Evolutionary conservation across 352 stramenopile species (phyloP).

Genomic region (Thalassiosira mediterranea): DNA sequence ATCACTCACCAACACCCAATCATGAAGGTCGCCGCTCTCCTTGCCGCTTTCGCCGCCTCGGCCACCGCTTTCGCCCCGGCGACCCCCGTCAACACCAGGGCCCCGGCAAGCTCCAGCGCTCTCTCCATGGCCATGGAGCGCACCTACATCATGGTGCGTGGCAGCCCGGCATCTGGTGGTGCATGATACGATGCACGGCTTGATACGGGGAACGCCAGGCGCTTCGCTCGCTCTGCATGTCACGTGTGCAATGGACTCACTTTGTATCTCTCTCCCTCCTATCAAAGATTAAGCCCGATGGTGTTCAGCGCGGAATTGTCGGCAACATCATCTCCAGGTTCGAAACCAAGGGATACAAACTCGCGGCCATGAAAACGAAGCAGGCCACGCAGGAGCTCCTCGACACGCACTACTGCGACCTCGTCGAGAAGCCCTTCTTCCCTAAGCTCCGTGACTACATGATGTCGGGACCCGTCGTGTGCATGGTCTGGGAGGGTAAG

Average conservation of each 20-base stretch:
- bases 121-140: conserved; percentile 69
- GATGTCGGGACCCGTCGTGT: conserved; percentile 87
- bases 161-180: too few species aligned
- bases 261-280: too few species aligned
- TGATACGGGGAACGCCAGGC: too few species aligned
- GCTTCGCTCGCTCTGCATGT: too few species aligned
- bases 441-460: conserved; percentile 83
- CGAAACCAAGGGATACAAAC: conserved; percentile 96
- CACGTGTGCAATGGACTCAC: too few species aligned
- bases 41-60: conserved; percentile 38
- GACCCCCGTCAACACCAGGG: conserved; percentile 11
- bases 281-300: conserved; percentile 92
- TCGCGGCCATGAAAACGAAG: conserved; percentile 92
- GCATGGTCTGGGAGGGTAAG: conserved; percentile 95
- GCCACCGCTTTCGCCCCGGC: conserved; percentile 47
- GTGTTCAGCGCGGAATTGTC: conserved; percentile 93
- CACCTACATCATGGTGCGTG: conserved; percentile 87
- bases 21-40: conserved; percentile 55
- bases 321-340: conserved; percentile 97
- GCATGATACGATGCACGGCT: too few species aligned
- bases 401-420: conserved; percentile 85
- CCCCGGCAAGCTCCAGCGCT: conserved; percentile 19
- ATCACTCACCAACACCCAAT: conserved; percentile 2
- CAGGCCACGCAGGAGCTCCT: conserved; percentile 74
- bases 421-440: conserved; percentile 90